phyloP scores from a whole-genome alignment of 306 rosid species.

The Potentilla sterilis region DNA sequence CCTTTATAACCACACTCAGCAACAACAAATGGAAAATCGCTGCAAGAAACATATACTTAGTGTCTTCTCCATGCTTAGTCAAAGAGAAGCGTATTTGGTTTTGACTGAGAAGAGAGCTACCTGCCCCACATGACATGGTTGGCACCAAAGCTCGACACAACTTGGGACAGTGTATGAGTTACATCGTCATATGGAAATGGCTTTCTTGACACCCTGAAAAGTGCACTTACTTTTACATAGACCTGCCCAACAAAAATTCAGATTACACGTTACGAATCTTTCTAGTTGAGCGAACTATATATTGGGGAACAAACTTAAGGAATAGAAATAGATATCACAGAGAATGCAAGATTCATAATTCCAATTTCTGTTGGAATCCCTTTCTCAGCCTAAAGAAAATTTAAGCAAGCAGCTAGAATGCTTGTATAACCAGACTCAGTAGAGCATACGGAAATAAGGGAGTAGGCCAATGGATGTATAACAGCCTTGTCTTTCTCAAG shows the following conservation, averaged over 20 bases:
- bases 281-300: not conserved
- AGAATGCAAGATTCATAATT: not conserved
- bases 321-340: not conserved
- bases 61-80: not conserved
- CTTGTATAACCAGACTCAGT: not conserved
- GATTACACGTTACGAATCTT: not conserved
- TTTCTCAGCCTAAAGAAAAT: not conserved
- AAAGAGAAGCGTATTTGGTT: not conserved
- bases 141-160: constrained; percentile 72
- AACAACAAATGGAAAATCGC: constrained; percentile 81
- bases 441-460: constrained; percentile 2
- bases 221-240: constrained; percentile 81
- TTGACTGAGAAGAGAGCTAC: constrained; percentile 25
- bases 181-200: constrained; percentile 68
- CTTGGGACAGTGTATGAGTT: constrained; percentile 46
- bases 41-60: constrained; percentile 32
- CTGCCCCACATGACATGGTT: constrained; percentile 89
- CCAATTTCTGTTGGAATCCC: not conserved
- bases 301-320: not conserved
- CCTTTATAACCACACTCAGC: constrained; percentile 79
- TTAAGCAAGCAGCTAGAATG: not conserved
- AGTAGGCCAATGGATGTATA: not conserved
- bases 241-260: constrained; percentile 43
- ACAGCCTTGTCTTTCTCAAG: constrained; percentile 14
- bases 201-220: constrained; percentile 76